These are phyloP conservation scores for Aspergillus aculeatinus DNA, from an alignment of 2,329 filamentous ascomycete genomes.

Conservation along the genomic window DNA sequence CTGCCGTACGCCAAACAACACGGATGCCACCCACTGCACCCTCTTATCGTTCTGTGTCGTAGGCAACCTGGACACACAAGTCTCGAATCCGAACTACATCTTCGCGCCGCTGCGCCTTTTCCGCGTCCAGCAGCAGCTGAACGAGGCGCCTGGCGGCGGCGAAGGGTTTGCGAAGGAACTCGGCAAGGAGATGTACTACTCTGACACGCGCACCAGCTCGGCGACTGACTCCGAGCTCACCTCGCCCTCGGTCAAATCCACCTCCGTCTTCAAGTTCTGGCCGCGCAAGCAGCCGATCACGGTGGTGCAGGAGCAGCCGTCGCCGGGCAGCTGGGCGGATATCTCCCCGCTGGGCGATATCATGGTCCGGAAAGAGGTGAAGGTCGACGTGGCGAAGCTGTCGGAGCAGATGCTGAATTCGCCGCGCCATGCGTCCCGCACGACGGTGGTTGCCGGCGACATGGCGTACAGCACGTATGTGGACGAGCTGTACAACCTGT, in stretches of 20 bases:
- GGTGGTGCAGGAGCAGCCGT: not conserved
- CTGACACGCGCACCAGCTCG: slow-evolving; percentile 28
- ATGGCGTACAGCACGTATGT: slow-evolving; percentile 44
- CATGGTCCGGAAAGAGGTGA: slow-evolving; percentile 62
- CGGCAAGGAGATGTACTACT: slow-evolving; percentile 59
- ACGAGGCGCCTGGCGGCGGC: slow-evolving; percentile 55
- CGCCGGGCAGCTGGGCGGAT: slow-evolving; percentile 25
- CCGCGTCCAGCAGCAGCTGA: slow-evolving; percentile 63
- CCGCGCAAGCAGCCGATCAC: slow-evolving; percentile 14
- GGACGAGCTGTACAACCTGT: slow-evolving; percentile 46
- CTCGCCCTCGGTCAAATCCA: slow-evolving; percentile 18
- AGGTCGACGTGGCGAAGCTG: slow-evolving; percentile 49
- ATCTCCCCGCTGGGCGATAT: slow-evolving; percentile 53
- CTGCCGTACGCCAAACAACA: slow-evolving; percentile 26
- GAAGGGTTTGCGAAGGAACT: slow-evolving; percentile 61
- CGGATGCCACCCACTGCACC: slow-evolving; percentile 44
- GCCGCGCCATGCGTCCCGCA: slow-evolving; percentile 21
- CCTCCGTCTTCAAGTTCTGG: slow-evolving; percentile 27
- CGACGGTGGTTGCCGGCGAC: slow-evolving; percentile 28
- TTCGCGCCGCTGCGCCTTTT: slow-evolving; percentile 66
- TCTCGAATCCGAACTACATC: slow-evolving; percentile 53
- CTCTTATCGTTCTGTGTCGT: slow-evolving; percentile 59
- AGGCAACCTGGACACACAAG: slow-evolving; percentile 59
- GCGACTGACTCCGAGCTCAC: slow-evolving; percentile 25
- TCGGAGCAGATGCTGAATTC: slow-evolving; percentile 23